Percentiles rank a stretch among this genome's conserved stretches.
Evolutionary conservation across 306 rosid species (phyloP).

Genomic region (Medicago arabica): DNA sequence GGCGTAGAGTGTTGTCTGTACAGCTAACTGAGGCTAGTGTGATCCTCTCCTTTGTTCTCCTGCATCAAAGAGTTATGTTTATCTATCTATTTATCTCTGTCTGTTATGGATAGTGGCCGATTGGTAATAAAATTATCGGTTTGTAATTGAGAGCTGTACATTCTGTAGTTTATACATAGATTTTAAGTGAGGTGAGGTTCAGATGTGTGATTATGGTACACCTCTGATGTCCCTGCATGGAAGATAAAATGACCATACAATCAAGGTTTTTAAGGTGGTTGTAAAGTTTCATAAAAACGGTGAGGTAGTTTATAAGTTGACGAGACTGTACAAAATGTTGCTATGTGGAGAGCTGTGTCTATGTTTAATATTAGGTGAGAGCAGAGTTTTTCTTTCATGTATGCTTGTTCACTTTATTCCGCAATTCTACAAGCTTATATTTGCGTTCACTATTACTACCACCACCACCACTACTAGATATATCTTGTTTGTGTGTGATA

Average conservation of each 20-base stretch:
- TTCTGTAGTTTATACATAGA: conserved; percentile 84
- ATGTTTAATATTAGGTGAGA: conserved; percentile 59
- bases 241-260: conserved; percentile 66
- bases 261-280: conserved; percentile 47
- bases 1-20: conserved; percentile 69
- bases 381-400: conserved; percentile 56
- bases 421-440: conserved; percentile 40
- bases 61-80: conserved; percentile 48
- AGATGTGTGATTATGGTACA: conserved; percentile 5
- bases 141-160: conserved; percentile 87
- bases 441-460: neutral
- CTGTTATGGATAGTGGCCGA: conserved; percentile 31
- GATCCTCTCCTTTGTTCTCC: conserved; percentile 48
- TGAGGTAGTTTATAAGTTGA: conserved; percentile 60
- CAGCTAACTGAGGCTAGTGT: conserved; percentile 97
- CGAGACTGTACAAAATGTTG: conserved; percentile 76
- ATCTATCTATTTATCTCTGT: conserved; percentile 10
- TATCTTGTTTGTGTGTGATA: neutral
- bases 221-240: conserved; percentile 50
- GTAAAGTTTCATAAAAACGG: conserved; percentile 65
- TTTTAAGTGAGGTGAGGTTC: conserved; percentile 22
- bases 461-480: neutral
- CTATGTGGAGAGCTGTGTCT: conserved; percentile 64
- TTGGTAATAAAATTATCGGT: conserved; percentile 71
- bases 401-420: conserved; percentile 60